Base-by-base conservation (phyloP, 495 filamentous ascomycete species). In the Paragyromitra xinjiangensis region DNA sequence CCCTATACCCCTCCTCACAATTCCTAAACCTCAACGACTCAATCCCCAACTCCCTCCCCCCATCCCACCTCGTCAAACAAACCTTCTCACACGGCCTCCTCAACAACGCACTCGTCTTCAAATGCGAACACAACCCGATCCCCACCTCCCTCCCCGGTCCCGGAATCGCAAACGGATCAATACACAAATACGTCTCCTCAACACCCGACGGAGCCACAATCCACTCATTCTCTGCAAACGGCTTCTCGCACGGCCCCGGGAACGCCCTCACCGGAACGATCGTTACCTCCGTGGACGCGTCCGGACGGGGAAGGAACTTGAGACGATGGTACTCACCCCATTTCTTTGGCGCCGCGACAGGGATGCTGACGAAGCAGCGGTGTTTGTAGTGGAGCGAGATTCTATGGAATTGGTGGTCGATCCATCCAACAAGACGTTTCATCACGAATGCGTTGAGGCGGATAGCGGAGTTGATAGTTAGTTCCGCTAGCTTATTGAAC, bases 381-480 rank as follows among this genome's bases (percentile, higher is more conserved):
- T 37, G 26, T 12, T 40, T 4, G 26, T 34, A 55, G 44, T 34
- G 29, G 3, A 34, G 29, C 2, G 29, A 34, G 29, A 34, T 34
- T 2, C 3, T 3, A 3, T 34, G 29, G 29, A 34, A 34, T 34
- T 34, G 29, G 2, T 16, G 44, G 26, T 22, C 22, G 48, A 39
- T 68, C 16, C 24, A 37, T 0, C 2, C 0, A 6, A 40, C 19
- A 9, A 68, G 55, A 16, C 3, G 7, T 4, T 40, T 40, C 12
- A 68, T 68, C 6, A 55, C 26, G 5, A 29, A 55, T 5, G 29
- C n/a, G 26, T 40, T 68, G 0, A 68, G 26, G 1, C 65, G 45
- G 4, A 56, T 22, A n/a, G 65, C 65, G 22, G 16, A 37, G 48
- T 68, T 68, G 26, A 68, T 26, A 9, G 53, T 26, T 34, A 16